Evolutionary conservation across 805 yeast species (phyloP), one percentile per base, ranked within the genome.

Genomic region (Cyberlindnera japonica): DNA sequence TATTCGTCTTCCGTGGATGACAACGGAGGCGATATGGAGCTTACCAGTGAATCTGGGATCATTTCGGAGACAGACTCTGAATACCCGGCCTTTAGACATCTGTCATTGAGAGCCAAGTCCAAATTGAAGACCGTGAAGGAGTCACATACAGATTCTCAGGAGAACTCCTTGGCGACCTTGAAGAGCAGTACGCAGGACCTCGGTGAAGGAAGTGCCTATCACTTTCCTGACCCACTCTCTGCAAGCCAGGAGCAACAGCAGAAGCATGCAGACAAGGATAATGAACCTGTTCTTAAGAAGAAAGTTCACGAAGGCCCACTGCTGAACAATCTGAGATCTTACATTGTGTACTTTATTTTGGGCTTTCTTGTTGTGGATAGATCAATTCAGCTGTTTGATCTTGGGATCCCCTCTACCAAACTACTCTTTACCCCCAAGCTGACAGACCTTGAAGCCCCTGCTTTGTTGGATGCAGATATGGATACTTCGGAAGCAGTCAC

Each of bases 61-160:
- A 37, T 45, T 14, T 48, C 57, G 12, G 57, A 51, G 21, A 48
- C 50, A 11, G 52, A 48, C 22, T 42, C 53, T 11, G 55, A 43
- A 23, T 43, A 35, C 23, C 43, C 43, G 8, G 43, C 43, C 12
- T 43, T 39, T 38, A 35, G 41, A 21, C 19, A 28, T 18, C 17
- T n/a, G 23, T 23, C 35, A 6, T 29, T 23, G 23, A 16, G 19
- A 3, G 35, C 43, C 14, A 18, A 15, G 31, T 33, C 43, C 16
- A 35, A 43, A 3, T 25, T 39, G 28, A 29, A 32, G 36, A 35
- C 43, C 3, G 28, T 24, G n/a, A n/a, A 29, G 9, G 38, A 35
- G 26, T 9, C 3, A 5, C 24, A 5, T 8, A 15, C 24, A 3
- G 41, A 30, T 14, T 33, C 41, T 15, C 45, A 30, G 40, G 45